Evolutionary conservation across 1,284 basidiomycete genomes (phyloP).

Genomic region (Cryptococcus sp.): DNA sequence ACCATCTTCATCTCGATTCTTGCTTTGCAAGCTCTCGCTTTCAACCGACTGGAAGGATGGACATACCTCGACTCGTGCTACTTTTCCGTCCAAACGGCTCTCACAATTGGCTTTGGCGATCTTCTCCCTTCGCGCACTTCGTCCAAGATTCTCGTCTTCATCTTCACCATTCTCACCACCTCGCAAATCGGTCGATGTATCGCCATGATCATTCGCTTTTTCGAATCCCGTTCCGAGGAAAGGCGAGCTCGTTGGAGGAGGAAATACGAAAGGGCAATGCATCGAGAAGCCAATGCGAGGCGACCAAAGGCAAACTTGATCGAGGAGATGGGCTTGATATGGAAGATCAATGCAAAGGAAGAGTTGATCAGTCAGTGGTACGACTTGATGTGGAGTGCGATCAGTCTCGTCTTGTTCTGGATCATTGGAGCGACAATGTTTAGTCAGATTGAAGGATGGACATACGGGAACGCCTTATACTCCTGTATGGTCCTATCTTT

Average conservation of each 20-base stretch:
- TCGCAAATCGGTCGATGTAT: slow-evolving; percentile 47
- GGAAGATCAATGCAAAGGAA: slow-evolving; percentile 40
- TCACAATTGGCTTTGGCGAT: slow-evolving; percentile 47
- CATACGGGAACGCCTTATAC: slow-evolving; percentile 36
- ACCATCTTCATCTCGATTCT: slow-evolving; percentile 43
- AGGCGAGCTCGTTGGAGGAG: slow-evolving; percentile 41
- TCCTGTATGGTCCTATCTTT: slow-evolving; percentile 38
- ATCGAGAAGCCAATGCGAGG: slow-evolving; percentile 23
- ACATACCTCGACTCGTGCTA: slow-evolving; percentile 40
- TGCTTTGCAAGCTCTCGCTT: slow-evolving; percentile 39
- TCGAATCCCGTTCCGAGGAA: slow-evolving; percentile 27
- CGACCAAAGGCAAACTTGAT: slow-evolving; percentile 34
- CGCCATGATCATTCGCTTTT: slow-evolving; percentile 43
- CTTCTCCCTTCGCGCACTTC: slow-evolving; percentile 27
- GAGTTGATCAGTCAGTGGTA: slow-evolving; percentile 41
- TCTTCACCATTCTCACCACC: slow-evolving; percentile 46
- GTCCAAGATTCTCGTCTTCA: slow-evolving; percentile 45
- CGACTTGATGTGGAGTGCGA: slow-evolving; percentile 40
- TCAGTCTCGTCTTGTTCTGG: slow-evolving; percentile 45
- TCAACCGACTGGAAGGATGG: slow-evolving; percentile 40
- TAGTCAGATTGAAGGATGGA: slow-evolving; percentile 41
- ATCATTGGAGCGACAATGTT: slow-evolving; percentile 42
- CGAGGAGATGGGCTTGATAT: slow-evolving; percentile 44
- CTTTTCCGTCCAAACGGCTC: slow-evolving; percentile 22
- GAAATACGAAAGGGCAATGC: slow-evolving; percentile 36